A percentile compares a stretch with the other conserved stretches of the same genome.
These are phyloP conservation scores for Pseudoscleropodium purum DNA, from an alignment of 225 moss, liverwort and hornwort species.

Conservation along the genomic window DNA sequence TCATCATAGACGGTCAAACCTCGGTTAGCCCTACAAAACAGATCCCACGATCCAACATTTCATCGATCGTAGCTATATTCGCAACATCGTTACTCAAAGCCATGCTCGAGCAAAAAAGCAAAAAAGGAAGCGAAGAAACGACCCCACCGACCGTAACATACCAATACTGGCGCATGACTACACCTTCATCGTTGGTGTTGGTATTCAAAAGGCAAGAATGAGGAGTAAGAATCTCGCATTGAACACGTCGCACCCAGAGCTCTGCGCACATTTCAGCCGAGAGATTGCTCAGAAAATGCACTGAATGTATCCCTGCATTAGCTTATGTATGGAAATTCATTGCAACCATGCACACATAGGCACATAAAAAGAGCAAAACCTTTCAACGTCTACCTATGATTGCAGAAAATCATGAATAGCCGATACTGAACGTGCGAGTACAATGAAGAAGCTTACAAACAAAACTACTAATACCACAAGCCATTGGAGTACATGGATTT, in stretches of 20 bases:
- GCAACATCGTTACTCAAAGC: not conserved
- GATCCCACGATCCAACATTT: not conserved
- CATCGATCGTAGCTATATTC: not conserved
- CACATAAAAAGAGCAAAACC: too few species aligned
- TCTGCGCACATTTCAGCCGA: not conserved
- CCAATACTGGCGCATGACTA: not conserved
- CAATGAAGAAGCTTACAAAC: not conserved
- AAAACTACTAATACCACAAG: not conserved
- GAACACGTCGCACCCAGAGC: constrained; percentile 17
- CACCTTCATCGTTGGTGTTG: not conserved
- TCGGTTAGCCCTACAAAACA: constrained; percentile 44
- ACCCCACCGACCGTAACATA: not conserved
- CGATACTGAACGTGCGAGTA: not conserved
- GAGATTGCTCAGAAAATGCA: not conserved
- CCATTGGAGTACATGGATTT: not conserved
- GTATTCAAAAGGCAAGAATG: constrained; percentile 11
- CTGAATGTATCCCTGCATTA: not conserved
- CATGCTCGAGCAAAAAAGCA: not conserved
- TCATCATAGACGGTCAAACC: constrained; percentile 48
- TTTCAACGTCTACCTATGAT: not conserved
- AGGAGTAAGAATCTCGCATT: constrained; percentile 3
- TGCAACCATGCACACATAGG: not conserved
- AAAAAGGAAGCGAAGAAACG: not conserved
- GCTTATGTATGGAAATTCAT: not conserved
- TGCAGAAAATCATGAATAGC: not conserved